Evolutionary conservation across 306 rosid genomes (phyloP).

Genomic region (Castanea mollissima): DNA sequence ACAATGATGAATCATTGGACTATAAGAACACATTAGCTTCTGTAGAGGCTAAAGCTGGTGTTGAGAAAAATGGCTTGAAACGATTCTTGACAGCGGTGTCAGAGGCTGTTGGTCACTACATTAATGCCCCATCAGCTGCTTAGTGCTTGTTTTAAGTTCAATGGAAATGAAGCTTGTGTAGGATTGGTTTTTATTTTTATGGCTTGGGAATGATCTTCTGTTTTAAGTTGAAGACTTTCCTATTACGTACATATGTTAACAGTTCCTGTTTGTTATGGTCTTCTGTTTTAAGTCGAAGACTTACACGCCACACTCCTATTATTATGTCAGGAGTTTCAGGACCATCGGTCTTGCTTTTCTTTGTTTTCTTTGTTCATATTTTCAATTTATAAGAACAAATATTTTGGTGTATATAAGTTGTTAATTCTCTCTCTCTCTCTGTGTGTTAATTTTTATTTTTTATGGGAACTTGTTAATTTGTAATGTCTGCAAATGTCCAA

Average conservation of each 20-base stretch:
- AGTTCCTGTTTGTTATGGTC: not conserved
- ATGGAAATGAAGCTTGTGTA: not conserved
- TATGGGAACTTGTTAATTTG: too few species aligned
- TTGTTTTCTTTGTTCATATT: not conserved
- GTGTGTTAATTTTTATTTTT: too few species aligned
- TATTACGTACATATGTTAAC: too few species aligned
- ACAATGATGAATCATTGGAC: conserved; percentile 65
- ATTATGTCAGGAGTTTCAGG: not conserved
- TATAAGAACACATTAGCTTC: conserved; percentile 12
- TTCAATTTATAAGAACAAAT: not conserved
- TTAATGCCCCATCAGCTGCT: conserved; percentile 54
- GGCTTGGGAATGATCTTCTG: not conserved
- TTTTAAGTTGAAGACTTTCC: not conserved
- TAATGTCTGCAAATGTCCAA: too few species aligned
- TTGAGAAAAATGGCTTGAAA: conserved; percentile 2
- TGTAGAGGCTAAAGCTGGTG: not conserved
- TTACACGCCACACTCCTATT: not conserved
- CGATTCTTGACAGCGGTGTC: conserved; percentile 13
- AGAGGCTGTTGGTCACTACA: conserved; percentile 18
- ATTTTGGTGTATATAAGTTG: not conserved
- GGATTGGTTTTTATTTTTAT: not conserved
- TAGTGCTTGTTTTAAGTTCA: conserved; percentile 8
- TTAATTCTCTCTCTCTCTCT: not conserved
- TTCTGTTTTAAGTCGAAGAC: not conserved
- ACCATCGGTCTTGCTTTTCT: not conserved